Percentiles rank a stretch among this genome's conserved stretches.
These are phyloP conservation scores for Syzygium oleosum DNA, from an alignment of 345 rosid species.

Conservation along the genomic window DNA sequence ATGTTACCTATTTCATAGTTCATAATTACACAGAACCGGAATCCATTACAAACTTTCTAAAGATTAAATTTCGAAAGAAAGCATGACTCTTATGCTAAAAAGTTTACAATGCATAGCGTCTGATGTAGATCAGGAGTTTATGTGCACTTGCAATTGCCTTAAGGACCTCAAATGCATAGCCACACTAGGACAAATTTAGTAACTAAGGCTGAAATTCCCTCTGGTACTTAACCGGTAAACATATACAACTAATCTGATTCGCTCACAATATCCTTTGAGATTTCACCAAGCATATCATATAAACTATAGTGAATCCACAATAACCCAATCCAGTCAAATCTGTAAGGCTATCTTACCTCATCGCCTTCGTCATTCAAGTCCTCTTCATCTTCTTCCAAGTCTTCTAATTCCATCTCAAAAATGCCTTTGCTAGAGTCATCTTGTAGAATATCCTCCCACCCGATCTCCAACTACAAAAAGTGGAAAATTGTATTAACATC, in stretches of 20 bases:
- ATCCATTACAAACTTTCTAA: not conserved
- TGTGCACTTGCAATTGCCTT: not conserved
- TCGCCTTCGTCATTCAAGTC: conserved; percentile 20
- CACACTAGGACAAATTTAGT: not conserved
- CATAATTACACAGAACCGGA: not conserved
- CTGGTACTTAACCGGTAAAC: not conserved
- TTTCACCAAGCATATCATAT: not conserved
- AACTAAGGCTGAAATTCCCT: not conserved
- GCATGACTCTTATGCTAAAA: not conserved
- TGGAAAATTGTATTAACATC: not conserved
- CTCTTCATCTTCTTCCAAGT: conserved; percentile 29
- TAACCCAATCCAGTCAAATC: not conserved
- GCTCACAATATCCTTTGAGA: not conserved
- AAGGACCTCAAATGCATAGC: not conserved
- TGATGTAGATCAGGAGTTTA: not conserved
- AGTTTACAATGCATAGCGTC: not conserved
- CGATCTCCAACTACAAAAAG: conserved; percentile 50
- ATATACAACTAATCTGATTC: not conserved
- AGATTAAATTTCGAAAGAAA: not conserved
- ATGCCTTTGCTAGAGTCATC: conserved; percentile 71
- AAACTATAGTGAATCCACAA: not conserved
- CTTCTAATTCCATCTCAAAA: conserved; percentile 81
- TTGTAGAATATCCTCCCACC: conserved; percentile 65
- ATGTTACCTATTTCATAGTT: not conserved
- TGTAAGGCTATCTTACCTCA: conserved; percentile 31